Base-by-base conservation (phyloP, 306 rosid species). In the Castanospermum australe region DNA sequence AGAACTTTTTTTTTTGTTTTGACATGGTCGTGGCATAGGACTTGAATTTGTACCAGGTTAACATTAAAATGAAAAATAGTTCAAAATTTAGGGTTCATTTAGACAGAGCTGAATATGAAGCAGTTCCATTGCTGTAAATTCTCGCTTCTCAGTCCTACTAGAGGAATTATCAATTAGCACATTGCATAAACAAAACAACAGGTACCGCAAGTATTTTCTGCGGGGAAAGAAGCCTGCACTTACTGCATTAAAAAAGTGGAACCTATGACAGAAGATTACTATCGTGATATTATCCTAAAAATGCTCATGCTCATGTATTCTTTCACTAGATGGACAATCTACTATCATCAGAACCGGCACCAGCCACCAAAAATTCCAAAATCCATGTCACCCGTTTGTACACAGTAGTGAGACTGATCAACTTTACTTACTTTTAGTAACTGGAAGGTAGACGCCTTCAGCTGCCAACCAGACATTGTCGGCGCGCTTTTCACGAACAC, bases 381-480 rank as follows among this genome's bases (percentile, higher is more conserved):
- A 73, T 73, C 75, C 71, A 14, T 56, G 42, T 33, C 57, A 73
- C 85, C 83, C 76, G 75, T 21, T 67, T 67, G 41, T 75, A 68
- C 66, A 70, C 51, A 77, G 59, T 48, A 71, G 75, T 57, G 33
- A 41, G 76, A 64, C 79, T 32, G 59, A 77, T 67, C 50, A 73
- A 33, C 35, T 64, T 88, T 88, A 91, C 88, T 93, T 91, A 61
- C 88, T 82, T 85, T 86, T 92, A 2, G 81, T 82, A 39, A 93
- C 82, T 0, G 99, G 99, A 54, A 96, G 97, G 86, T 93, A 96
- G 35, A 90, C 98, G 14, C 99, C 99, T 86, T 96, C 99, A 0
- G 94, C 97, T n/a, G 98, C 98, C 90, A 96, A 48, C 99, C 99
- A 96, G 32, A 93, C 83, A 69, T 93, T 96, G 73, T 96, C 99